A percentile compares a stretch with the other conserved stretches of the same genome.
Conservation (phyloP, 169 alveolate species). For the Sarcocystis neurona region DNA sequence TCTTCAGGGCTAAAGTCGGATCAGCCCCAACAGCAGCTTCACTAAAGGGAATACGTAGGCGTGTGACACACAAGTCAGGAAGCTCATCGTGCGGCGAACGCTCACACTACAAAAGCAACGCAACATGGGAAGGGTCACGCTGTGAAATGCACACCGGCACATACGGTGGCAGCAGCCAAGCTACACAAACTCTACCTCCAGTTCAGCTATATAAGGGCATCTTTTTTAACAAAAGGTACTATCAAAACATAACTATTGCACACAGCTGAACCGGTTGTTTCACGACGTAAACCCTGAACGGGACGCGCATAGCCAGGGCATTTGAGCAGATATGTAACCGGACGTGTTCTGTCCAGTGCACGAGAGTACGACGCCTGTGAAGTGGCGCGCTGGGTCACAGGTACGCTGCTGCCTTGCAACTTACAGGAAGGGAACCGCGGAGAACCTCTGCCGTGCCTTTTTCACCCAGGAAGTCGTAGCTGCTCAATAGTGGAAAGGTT, state of each 20-base stretch:
- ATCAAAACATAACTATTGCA: not conserved
- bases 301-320: not conserved
- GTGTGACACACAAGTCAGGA: too few relatives aligned
- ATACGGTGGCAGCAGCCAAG: too few relatives aligned
- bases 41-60: too few relatives aligned
- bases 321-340: not conserved
- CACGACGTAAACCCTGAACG: not conserved
- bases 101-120: too few relatives aligned
- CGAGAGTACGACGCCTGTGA: not conserved
- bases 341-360: not conserved
- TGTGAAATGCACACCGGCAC: too few relatives aligned
- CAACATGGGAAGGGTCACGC: too few relatives aligned
- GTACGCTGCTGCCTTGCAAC: too few relatives aligned
- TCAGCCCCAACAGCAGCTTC: too few relatives aligned
- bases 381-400: not conserved
- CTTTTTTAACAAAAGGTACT: not conserved
- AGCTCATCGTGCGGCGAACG: too few relatives aligned
- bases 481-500: not conserved
- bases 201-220: too few relatives aligned
- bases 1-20: too few relatives aligned
- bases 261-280: not conserved
- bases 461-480: slow-evolving; percentile 28
- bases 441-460: slow-evolving; percentile 7
- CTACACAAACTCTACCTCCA: too few relatives aligned
- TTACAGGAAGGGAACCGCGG: not conserved